Base-by-base conservation (phyloP, 176 grass and related monocot species). In the Carex myosuroides region DNA sequence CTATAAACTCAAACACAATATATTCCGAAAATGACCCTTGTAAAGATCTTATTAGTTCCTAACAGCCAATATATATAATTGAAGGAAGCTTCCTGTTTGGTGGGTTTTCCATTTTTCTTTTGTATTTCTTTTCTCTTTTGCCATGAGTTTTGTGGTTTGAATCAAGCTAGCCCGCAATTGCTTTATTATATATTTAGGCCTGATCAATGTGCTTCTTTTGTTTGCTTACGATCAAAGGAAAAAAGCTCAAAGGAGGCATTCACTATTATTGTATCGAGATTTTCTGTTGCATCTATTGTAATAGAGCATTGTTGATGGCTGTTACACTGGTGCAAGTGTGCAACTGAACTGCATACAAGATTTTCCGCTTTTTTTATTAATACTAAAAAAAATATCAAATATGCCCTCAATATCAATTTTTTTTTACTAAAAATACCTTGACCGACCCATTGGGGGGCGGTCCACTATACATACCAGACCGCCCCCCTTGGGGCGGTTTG, bases 181-280 rank as follows among this genome's bases (percentile, higher is more conserved):
- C 60, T 82, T 64, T 83, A 83, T 64, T 83, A 83, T 46, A 65
- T 37, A 54, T 26, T 83, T 37, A 67, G 63, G 32, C 80, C 61
- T 83, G 80, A 50, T 83, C 80, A 22, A 83, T 67, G 80, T 83
- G 80, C 60, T 53, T 66, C 55, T 24, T 55, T 68, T 65, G 58
- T 62, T 32, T 52, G 80, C 41, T 66, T 83, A 61, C 9, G 2
- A 81, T 81, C 57, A 81, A 81, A 81, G 74, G 48, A 35, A 11
- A 64, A 83, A 83, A 83, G 80, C 60, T 64, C 3, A 67, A 85
- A 85, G 35, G 60, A 50, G 37, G 18, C 48, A 16, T 48, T 55
- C 60, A 69, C 60, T 81, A 71, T 80, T 56, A 81, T 81, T 86
- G 29, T 39, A 29, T 78, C 58, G 8, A 64, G 18, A 44, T 64